Percentiles rank a stretch among this genome's conserved stretches.
Conservation (phyloP, 805 yeast species). For the Priceomyces haplophilus region DNA sequence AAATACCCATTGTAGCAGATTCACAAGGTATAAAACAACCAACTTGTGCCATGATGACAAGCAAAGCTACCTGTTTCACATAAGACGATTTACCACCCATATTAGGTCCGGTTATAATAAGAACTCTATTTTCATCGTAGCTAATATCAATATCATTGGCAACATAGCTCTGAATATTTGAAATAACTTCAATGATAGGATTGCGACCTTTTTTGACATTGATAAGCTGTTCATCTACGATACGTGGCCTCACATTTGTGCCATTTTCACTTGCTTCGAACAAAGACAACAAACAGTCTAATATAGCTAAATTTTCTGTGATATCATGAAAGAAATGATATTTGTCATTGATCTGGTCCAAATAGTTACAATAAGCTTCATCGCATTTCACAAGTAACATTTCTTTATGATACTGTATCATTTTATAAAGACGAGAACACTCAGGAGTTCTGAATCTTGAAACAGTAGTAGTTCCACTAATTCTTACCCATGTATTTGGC, state of each 20-base stretch:
- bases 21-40: slow-evolving; percentile 76
- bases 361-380: slow-evolving; percentile 41
- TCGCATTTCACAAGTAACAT: slow-evolving; percentile 46
- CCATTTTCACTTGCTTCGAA: slow-evolving; percentile 54
- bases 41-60: slow-evolving; percentile 70
- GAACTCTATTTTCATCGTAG: slow-evolving; percentile 43
- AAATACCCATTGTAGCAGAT: slow-evolving; percentile 57
- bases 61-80: slow-evolving; percentile 69
- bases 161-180: slow-evolving; percentile 44
- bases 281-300: slow-evolving; percentile 69
- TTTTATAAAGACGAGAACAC: slow-evolving; percentile 48
- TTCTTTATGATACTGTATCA: slow-evolving; percentile 61
- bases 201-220: slow-evolving; percentile 58
- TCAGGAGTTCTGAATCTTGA: slow-evolving; percentile 72
- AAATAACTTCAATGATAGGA: slow-evolving; percentile 59
- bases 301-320: slow-evolving; percentile 46
- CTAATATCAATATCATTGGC: slow-evolving; percentile 62
- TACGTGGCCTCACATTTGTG: slow-evolving; percentile 44
- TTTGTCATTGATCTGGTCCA: slow-evolving; percentile 31
- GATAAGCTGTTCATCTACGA: slow-evolving; percentile 44
- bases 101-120: slow-evolving; percentile 84
- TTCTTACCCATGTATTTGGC: slow-evolving; percentile 76
- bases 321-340: slow-evolving; percentile 37
- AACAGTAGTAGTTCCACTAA: slow-evolving; percentile 64
- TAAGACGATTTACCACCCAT: slow-evolving; percentile 93